A percentile compares a stretch with the other conserved stretches of the same genome.
Evolutionary conservation across 441 rosid species (phyloP).

Genomic region (Syzygium syzygioides): DNA sequence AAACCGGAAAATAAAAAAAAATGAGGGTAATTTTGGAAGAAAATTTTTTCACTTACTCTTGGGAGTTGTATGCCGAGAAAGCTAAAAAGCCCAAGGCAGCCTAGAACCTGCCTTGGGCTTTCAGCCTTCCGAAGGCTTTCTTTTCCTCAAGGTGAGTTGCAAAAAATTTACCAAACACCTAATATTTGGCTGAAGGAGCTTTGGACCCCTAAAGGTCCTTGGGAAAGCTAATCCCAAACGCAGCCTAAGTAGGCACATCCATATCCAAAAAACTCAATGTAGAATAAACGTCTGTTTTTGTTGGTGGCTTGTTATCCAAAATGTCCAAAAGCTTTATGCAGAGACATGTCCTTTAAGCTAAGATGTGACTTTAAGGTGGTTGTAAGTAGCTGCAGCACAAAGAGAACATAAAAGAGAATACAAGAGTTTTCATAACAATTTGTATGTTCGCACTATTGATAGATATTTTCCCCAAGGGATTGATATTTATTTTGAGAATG

Average conservation of each 20-base stretch:
- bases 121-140: no score
- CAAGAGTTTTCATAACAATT: background rate
- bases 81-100: no score
- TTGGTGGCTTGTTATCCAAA: background rate
- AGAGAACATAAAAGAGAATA: background rate
- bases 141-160: no score
- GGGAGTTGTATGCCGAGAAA: no score
- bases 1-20: no score
- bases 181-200: no score
- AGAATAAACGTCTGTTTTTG: background rate
- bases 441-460: background rate
- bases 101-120: no score
- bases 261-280: background rate
- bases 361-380: background rate
- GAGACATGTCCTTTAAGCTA: background rate
- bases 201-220: no score
- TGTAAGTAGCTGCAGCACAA: background rate
- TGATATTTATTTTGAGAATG: background rate
- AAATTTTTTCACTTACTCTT: no score
- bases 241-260: background rate
- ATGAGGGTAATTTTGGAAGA: no score
- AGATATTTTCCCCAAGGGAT: background rate
- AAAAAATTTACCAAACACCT: no score
- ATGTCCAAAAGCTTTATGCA: background rate
- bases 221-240: no score